A percentile compares a stretch with the other conserved stretches of the same genome.
These are phyloP conservation scores for Microcyclosporella mali DNA, from an alignment of 2,329 filamentous ascomycete species.

Conservation along the genomic window DNA sequence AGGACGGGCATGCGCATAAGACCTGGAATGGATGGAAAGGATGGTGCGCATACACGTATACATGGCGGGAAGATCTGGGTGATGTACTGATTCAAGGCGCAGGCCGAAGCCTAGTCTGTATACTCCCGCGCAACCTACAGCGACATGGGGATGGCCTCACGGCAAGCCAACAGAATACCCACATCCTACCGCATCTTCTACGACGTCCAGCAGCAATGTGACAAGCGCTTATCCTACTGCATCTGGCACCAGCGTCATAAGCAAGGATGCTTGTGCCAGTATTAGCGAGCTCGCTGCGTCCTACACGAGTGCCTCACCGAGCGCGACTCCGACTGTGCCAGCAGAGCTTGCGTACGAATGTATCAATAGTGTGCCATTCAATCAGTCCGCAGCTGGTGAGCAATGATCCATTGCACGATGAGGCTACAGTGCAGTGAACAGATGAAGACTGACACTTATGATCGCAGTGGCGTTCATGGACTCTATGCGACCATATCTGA, in stretches of 20 bases:
- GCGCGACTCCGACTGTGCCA: slow-evolving; percentile 35
- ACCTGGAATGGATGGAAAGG: background rate
- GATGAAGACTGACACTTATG: background rate
- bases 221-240: background rate
- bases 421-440: background rate
- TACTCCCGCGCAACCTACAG: slow-evolving; percentile 6
- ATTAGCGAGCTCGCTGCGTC: slow-evolving; percentile 22
- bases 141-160: slow-evolving; percentile 1
- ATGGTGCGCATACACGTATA: background rate
- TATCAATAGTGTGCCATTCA: slow-evolving; percentile 42
- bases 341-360: slow-evolving; percentile 43
- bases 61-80: background rate
- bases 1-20: background rate
- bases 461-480: slow-evolving; percentile 35
- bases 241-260: background rate
- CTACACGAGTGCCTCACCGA: slow-evolving; percentile 19
- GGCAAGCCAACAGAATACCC: too few relatives aligned
- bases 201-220: background rate
- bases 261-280: slow-evolving; percentile 23
- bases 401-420: too few relatives aligned
- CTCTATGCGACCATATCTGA: slow-evolving; percentile 40
- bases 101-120: slow-evolving; percentile 12
- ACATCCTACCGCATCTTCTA: background rate
- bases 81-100: background rate
- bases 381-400: slow-evolving; percentile 31